phyloP scores from a whole-genome alignment of 371 early-diverging fungal species.

The Antonospora locustae region DNA sequence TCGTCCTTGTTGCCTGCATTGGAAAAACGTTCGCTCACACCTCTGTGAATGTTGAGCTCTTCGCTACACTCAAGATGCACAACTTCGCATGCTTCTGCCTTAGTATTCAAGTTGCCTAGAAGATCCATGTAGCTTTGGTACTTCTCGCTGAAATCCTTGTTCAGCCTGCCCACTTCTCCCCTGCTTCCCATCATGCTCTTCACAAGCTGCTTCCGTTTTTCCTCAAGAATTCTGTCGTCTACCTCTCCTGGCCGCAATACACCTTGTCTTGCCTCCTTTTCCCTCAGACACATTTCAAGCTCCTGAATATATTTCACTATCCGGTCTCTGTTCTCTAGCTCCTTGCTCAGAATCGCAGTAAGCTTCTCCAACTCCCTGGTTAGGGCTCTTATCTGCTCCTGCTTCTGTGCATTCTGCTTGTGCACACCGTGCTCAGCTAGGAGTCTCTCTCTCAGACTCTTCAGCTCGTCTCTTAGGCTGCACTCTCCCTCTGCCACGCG shows the following conservation, averaged over 20 bases:
- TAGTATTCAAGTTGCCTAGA: neutral
- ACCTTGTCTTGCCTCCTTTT: too few species aligned
- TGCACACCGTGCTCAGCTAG: too few species aligned
- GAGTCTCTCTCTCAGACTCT: neutral
- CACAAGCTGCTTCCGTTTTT: neutral
- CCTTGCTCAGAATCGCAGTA: constrained; percentile 1
- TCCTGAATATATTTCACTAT: neutral
- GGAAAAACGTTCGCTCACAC: neutral
- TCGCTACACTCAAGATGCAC: neutral
- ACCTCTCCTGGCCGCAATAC: too few species aligned
- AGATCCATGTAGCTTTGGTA: neutral
- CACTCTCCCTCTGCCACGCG: constrained; percentile 60
- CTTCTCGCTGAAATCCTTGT: too few species aligned
- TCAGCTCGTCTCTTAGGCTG: neutral
- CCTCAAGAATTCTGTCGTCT: neutral
- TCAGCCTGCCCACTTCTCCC: constrained; percentile 2
- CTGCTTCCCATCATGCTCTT: neutral
- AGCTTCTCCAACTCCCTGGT: neutral
- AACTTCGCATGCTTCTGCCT: neutral
- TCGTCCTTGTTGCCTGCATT: neutral
- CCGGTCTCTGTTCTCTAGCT: neutral
- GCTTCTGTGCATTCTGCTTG: too few species aligned
- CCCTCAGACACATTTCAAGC: neutral
- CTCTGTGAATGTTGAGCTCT: neutral
- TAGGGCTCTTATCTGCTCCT: constrained; percentile 5